A percentile compares a stretch with the other conserved stretches of the same genome.
These are phyloP conservation scores for Multifurca ochricompacta DNA, from an alignment of 768 basidiomycete genomes.

Conservation along the genomic window DNA sequence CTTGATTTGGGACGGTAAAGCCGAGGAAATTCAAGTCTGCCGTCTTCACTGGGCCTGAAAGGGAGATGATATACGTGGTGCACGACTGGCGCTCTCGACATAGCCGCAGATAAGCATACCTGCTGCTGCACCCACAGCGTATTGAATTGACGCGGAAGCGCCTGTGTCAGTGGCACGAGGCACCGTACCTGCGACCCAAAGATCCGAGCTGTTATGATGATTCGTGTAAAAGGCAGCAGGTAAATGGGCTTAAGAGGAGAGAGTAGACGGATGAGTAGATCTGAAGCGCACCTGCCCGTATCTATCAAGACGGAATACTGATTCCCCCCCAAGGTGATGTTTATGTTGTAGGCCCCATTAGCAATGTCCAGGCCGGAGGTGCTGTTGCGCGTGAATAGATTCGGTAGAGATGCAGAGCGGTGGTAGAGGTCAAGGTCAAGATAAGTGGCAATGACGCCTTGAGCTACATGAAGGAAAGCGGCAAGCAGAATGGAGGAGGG, in stretches of 20 bases:
- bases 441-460: not conserved
- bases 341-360: constrained; percentile 9
- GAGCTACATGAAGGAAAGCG: not conserved
- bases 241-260: not conserved
- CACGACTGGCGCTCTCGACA: not conserved
- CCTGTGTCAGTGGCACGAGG: constrained; percentile 34
- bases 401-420: not conserved
- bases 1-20: constrained; percentile 37
- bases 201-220: constrained; percentile 55
- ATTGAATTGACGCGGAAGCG: constrained; percentile 34
- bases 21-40: constrained; percentile 39
- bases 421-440: not conserved
- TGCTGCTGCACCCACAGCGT: constrained; percentile 43
- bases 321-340: constrained; percentile 32
- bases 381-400: not conserved
- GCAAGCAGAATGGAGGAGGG: not conserved
- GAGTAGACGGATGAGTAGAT: not conserved
- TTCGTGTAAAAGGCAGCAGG: not conserved
- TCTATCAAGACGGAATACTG: constrained; percentile 33
- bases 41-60: constrained; percentile 35
- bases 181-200: constrained; percentile 48
- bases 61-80: not conserved
- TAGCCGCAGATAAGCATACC: constrained; percentile 8
- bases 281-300: constrained; percentile 35
- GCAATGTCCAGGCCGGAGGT: not conserved